These are phyloP conservation scores for Lepidium didymum DNA, from an alignment of 345 rosid genomes.

Conservation along the genomic window DNA sequence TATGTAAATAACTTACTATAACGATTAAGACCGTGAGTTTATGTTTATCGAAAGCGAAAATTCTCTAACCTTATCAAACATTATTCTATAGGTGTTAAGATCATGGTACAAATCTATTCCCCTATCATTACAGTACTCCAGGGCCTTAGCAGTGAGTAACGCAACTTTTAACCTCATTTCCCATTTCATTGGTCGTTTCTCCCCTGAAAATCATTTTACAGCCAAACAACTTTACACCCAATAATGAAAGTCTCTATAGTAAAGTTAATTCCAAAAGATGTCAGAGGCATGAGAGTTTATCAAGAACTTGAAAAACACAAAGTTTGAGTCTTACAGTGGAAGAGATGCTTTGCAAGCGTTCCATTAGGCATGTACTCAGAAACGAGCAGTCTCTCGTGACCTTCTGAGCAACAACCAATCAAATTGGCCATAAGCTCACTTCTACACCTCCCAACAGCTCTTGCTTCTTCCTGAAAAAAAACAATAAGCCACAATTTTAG, in stretches of 20 bases:
- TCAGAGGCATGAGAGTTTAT: background rate
- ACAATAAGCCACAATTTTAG: background rate
- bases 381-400: slow-evolving; percentile 80
- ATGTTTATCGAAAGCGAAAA: background rate
- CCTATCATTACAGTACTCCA: slow-evolving; percentile 73
- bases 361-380: slow-evolving; percentile 93
- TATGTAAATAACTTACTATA: background rate
- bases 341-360: slow-evolving; percentile 92
- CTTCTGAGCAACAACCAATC: slow-evolving; percentile 87
- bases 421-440: slow-evolving; percentile 80
- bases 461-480: slow-evolving; percentile 72
- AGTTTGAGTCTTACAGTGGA: slow-evolving; percentile 56
- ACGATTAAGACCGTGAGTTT: background rate
- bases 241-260: background rate
- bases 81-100: slow-evolving; percentile 85
- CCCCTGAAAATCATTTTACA: slow-evolving; percentile 49
- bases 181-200: slow-evolving; percentile 97
- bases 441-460: slow-evolving; percentile 78
- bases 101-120: slow-evolving; percentile 90
- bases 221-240: background rate
- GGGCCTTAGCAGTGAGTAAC: slow-evolving; percentile 68
- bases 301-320: background rate
- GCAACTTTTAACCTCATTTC: slow-evolving; percentile 93
- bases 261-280: background rate
- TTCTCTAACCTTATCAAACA: slow-evolving; percentile 66